Base-by-base conservation (phyloP, 805 yeast genomes). In the Myxozyma neotropica region DNA sequence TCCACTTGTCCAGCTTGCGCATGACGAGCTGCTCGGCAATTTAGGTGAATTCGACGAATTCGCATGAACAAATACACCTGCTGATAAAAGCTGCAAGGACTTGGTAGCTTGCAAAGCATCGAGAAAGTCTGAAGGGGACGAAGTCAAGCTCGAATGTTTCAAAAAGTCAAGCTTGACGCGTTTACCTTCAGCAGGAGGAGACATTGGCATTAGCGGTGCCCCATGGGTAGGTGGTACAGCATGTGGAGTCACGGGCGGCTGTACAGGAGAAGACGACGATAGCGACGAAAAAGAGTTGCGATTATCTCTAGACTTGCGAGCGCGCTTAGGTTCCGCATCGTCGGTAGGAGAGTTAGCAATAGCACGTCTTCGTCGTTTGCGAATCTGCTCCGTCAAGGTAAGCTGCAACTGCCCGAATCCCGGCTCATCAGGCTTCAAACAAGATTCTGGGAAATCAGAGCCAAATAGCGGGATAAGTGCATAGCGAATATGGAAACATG, bases 401-500 rank as follows among this genome's bases (percentile, higher is more conserved):
- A 75, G 67, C 68, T 78, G 71, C 54, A 87, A 76, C 74, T 83
- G 81, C 2, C 92, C 91, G 73, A 83, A 87, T 0, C 88, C 89
- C 8, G 75, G 74, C 61, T 84, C 86, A 63, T 73, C 70, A 0
- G 91, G 90, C 64, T 72, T 74, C 47, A 85, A 74, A 68, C 91
- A 87, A 57, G 78, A 75, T 40, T 74, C 78, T 3, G 88, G 85
- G 71, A 91, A 91, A 27, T 76, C 80, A 1, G 75, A 73, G 2
- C 97, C 97, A 74, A 91, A 91, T 6, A 91, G 66, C 1, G 97
- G 96, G 27, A 89, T 81, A 65, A 91, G 75, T 21, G 88, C 83
- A 70, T 77, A 87, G 58, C 97, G 77, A 46, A 91, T 87, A 57
- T 85, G 83, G 72, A 81, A 90, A 74, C 96, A 88, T 68, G 90